Evolutionary conservation across 306 rosid species (phyloP), one percentile per base, ranked within the genome.

Genomic region (Malus sieversii): DNA sequence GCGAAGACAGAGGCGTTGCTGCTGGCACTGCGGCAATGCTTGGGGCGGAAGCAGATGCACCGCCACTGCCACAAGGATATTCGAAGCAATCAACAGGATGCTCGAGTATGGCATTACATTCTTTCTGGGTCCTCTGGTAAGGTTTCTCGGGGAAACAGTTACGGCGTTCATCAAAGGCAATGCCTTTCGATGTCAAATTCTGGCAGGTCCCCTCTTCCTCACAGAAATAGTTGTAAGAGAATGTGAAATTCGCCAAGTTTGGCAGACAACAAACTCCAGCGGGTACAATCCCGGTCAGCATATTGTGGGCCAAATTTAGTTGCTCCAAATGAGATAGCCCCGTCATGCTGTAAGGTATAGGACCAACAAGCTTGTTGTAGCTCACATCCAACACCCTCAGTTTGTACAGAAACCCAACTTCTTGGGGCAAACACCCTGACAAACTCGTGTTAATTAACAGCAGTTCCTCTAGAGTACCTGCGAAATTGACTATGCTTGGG

Each of bases 351-450:
- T 92, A 95, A 48, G 97, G 98, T 74, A 95, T 82, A 8, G 95
- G 88, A n/a, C 97, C 97, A 32, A 80, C 85, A 20, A 90, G 60
- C 13, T 82, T 71, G 81, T 95, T 92, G 42, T 74, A 77, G 74
- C 99, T 92, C 77, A 92, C 88, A 81, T 95, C 98, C 75, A 92
- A 78, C 52, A 95, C 87, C 81, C 71, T 90, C 27, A 92, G 66
- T 81, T 92, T 95, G 91, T 92, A 89, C 45, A 95, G 82, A 84
- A 87, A 90, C 7, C 99, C 99, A 60, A 92, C 82, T 80, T 95
- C 88, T 75, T 87, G 92, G 4, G 99, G 99, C 65, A 89, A 66
- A 82, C 97, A 96, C 40, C 99, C 99, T 11, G 96, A 83, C 72
- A 95, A 76, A 70, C 66, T 90, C 13, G 81, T 86, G 84, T 90